Evolutionary conservation across 1,284 basidiomycete species (phyloP).

Genomic region (Schizophyllum amplum): DNA sequence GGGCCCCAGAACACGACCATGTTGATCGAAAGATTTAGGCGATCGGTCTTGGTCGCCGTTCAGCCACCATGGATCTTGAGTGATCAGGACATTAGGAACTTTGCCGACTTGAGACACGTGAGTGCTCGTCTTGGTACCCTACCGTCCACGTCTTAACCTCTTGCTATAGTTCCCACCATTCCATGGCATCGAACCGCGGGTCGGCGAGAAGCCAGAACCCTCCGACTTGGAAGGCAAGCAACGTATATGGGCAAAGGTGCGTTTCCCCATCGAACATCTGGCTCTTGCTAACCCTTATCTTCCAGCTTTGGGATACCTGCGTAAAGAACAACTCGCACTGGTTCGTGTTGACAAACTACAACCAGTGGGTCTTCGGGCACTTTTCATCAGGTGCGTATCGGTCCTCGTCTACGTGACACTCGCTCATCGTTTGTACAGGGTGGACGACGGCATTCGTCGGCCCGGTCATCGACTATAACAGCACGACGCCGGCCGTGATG

Average conservation of each 20-base stretch:
- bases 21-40: slow-evolving; percentile 16
- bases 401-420: background rate
- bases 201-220: slow-evolving; percentile 8
- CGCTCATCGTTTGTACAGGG: slow-evolving; percentile 27
- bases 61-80: slow-evolving; percentile 63
- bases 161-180: slow-evolving; percentile 30
- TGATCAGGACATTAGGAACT: slow-evolving; percentile 44
- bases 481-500: slow-evolving; percentile 33
- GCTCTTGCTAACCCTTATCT: background rate
- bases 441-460: slow-evolving; percentile 46
- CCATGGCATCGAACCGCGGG: slow-evolving; percentile 2
- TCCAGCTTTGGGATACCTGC: slow-evolving; percentile 64
- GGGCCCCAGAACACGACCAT: slow-evolving; percentile 3
- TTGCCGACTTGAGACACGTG: slow-evolving; percentile 40
- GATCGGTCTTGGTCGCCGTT: slow-evolving; percentile 42
- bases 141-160: background rate
- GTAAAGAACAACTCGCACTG: slow-evolving; percentile 40
- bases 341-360: slow-evolving; percentile 64
- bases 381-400: slow-evolving; percentile 47
- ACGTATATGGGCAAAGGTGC: slow-evolving; percentile 61
- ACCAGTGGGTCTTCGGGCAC: slow-evolving; percentile 62
- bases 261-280: slow-evolving; percentile 7
- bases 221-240: slow-evolving; percentile 31
- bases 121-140: slow-evolving; percentile 12
- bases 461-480: slow-evolving; percentile 31